phyloP scores from a whole-genome alignment of 2,329 filamentous ascomycete genomes.

The Aspergillus fijiensis region DNA sequence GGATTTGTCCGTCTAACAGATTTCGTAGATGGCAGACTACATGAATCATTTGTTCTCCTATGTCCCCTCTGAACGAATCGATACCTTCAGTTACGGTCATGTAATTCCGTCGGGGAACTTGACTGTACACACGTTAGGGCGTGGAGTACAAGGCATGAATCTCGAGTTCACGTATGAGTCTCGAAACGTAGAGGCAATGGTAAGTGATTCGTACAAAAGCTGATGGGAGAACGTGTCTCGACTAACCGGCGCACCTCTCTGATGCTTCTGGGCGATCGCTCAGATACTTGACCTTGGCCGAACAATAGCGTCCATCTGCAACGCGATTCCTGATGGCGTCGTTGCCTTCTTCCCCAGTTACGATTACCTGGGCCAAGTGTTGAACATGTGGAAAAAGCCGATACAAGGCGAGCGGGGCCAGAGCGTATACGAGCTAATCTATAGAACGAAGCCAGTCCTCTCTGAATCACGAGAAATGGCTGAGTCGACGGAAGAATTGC shows the following conservation, averaged over 20 bases:
- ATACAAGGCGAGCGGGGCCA: conserved; percentile 27
- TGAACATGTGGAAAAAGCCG: conserved; percentile 59
- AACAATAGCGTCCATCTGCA: conserved; percentile 69
- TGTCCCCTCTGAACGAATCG: conserved; percentile 61
- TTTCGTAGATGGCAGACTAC: conserved; percentile 74
- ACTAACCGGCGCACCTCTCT: conserved; percentile 4
- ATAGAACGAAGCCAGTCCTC: conserved; percentile 52
- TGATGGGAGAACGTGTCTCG: neutral
- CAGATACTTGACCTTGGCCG: conserved; percentile 70
- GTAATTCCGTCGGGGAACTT: conserved; percentile 84
- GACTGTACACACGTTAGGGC: conserved; percentile 69
- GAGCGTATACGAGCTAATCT: conserved; percentile 33
- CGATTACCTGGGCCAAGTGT: conserved; percentile 76
- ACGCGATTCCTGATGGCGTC: conserved; percentile 78
- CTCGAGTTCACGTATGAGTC: conserved; percentile 90
- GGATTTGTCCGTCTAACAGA: conserved; percentile 12
- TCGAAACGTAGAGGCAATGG: conserved; percentile 66
- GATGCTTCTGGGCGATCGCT: neutral
- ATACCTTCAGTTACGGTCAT: conserved; percentile 87
- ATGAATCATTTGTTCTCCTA: conserved; percentile 80
- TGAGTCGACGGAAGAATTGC: conserved; percentile 62
- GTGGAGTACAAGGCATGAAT: conserved; percentile 48
- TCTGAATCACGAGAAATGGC: conserved; percentile 48
- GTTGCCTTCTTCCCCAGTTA: conserved; percentile 97
- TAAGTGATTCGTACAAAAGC: conserved; percentile 25